Evolutionary conservation across 2,329 filamentous ascomycete species (phyloP).

Genomic region (Clonostachys rosea): DNA sequence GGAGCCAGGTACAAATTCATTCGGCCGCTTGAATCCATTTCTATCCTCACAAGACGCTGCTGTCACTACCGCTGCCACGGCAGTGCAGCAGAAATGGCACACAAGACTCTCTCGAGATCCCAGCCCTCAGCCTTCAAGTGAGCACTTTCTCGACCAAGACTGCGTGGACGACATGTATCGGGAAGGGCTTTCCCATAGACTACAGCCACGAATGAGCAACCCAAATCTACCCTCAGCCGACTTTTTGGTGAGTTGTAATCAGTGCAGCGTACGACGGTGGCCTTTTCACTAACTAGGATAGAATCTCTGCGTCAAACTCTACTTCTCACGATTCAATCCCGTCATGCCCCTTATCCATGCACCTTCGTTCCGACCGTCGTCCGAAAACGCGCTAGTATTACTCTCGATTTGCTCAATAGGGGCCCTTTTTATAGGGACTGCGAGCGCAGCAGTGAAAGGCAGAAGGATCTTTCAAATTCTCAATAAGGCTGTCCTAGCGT

Average conservation of each 20-base stretch:
- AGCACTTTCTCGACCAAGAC: too few relatives aligned
- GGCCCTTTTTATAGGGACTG: conserved; percentile 23
- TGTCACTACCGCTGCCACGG: too few relatives aligned
- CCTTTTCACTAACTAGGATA: neutral
- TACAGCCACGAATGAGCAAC: conserved; percentile 2
- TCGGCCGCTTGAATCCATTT: too few relatives aligned
- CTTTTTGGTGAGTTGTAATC: conserved; percentile 6
- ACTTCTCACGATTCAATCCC: conserved; percentile 11
- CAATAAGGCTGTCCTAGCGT: conserved; percentile 7
- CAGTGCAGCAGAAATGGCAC: too few relatives aligned
- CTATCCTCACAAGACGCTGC: too few relatives aligned
- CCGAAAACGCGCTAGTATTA: conserved; percentile 20
- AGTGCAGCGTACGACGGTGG: neutral
- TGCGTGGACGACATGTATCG: conserved; percentile 5
- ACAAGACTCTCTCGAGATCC: too few relatives aligned
- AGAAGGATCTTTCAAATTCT: conserved; percentile 7
- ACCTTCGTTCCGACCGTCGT: conserved; percentile 10
- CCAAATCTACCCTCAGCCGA: conserved; percentile 7
- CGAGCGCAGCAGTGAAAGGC: conserved; percentile 15
- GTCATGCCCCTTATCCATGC: conserved; percentile 9
- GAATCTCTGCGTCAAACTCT: conserved; percentile 12
- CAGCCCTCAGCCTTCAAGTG: too few relatives aligned
- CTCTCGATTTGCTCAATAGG: conserved; percentile 29
- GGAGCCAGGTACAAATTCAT: too few relatives aligned
- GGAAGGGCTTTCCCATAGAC: conserved; percentile 3